These are phyloP conservation scores for Pseudocercospora pini-densiflorae DNA, from an alignment of 2,329 filamentous ascomycete genomes.

Conservation along the genomic window DNA sequence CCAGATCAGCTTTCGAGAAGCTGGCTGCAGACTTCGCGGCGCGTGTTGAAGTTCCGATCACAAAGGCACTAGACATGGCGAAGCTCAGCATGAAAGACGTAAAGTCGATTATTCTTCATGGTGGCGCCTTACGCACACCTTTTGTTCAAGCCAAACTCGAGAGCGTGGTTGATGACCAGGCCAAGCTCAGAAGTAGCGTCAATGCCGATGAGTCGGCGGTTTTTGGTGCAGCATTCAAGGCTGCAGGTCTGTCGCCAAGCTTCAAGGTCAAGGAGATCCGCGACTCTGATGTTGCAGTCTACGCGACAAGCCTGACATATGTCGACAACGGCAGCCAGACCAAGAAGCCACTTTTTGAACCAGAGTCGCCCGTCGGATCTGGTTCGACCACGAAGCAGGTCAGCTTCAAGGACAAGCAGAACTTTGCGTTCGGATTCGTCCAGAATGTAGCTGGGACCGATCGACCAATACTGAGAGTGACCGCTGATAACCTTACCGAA, in stretches of 20 bases:
- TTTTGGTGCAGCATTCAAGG: slow-evolving; percentile 93
- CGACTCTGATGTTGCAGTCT: slow-evolving; percentile 75
- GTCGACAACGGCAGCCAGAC: slow-evolving; percentile 65
- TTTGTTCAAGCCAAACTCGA: slow-evolving; percentile 93
- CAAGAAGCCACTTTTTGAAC: slow-evolving; percentile 81
- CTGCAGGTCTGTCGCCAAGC: slow-evolving; percentile 86
- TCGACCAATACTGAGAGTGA: slow-evolving; percentile 65
- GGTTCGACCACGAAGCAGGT: slow-evolving; percentile 73
- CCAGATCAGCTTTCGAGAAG: slow-evolving; percentile 78
- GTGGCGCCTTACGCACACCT: slow-evolving; percentile 85
- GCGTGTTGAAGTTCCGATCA: slow-evolving; percentile 71
- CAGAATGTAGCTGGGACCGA: slow-evolving; percentile 68
- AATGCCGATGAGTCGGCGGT: slow-evolving; percentile 97
- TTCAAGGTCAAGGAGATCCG: slow-evolving; percentile 98
- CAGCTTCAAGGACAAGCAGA: slow-evolving; percentile 78
- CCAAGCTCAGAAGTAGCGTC: slow-evolving; percentile 89
- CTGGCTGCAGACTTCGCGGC: slow-evolving; percentile 70
- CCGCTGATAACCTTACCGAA: slow-evolving; percentile 83
- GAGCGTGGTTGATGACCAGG: slow-evolving; percentile 68
- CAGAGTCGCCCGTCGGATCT: slow-evolving; percentile 71
- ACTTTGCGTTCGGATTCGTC: slow-evolving; percentile 80
- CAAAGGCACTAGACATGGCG: slow-evolving; percentile 74
- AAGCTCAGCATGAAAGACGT: slow-evolving; percentile 75
- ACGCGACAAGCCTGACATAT: slow-evolving; percentile 78
- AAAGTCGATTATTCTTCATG: slow-evolving; percentile 90